Percentiles rank a stretch among this genome's conserved stretches.
These are phyloP conservation scores for Aspergillus fructus DNA, from an alignment of 2,329 filamentous ascomycete genomes.

Conservation along the genomic window DNA sequence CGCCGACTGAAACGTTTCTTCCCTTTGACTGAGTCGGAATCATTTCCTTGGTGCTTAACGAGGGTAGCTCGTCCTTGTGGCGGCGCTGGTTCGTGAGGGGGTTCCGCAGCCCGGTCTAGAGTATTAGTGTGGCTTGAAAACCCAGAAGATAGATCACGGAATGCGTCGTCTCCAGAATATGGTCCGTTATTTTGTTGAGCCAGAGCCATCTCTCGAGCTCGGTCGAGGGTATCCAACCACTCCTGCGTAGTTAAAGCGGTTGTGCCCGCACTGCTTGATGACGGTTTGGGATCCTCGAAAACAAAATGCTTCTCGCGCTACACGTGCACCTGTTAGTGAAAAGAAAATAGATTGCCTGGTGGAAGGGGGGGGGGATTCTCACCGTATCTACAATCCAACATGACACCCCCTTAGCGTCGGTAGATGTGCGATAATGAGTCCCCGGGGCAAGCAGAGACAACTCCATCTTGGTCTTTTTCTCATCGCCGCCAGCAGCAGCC, in stretches of 20 bases:
- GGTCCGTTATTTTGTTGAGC: conserved; percentile 68
- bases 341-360: conserved; percentile 5
- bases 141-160: conserved; percentile 67
- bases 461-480: conserved; percentile 93
- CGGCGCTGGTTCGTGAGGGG: conserved; percentile 32
- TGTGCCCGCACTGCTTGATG: conserved; percentile 61
- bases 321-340: conserved; percentile 24
- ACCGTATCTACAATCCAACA: conserved; percentile 93
- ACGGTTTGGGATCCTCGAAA: conserved; percentile 88
- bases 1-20: conserved; percentile 79
- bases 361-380: conserved; percentile 46
- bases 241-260: conserved; percentile 74
- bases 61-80: conserved; percentile 47
- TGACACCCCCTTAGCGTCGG: conserved; percentile 82
- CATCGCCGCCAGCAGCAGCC: conserved; percentile 86
- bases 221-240: conserved; percentile 87
- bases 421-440: conserved; percentile 74
- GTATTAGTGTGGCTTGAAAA: conserved; percentile 65
- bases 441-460: conserved; percentile 77
- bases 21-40: conserved; percentile 57
- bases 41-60: conserved; percentile 44
- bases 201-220: conserved; percentile 78
- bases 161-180: conserved; percentile 69
- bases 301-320: conserved; percentile 86
- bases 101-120: conserved; percentile 42